Evolutionary conservation across 225 moss, liverwort and hornwort species (phyloP).

Genomic region (Pseudisothecium myosuroides): DNA sequence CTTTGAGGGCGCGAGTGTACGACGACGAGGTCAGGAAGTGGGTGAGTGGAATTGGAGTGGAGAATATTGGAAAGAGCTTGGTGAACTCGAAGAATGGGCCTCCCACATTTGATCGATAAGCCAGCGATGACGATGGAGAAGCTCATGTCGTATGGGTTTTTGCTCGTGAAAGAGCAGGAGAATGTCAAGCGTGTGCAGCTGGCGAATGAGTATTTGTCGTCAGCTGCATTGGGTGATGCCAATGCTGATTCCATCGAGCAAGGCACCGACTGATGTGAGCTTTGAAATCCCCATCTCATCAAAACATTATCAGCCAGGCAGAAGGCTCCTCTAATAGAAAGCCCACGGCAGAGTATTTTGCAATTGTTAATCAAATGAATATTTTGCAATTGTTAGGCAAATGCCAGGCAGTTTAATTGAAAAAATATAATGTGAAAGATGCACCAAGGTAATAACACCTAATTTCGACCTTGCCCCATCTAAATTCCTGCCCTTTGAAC

Average conservation of each 20-base stretch:
- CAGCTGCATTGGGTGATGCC: slow-evolving; percentile 59
- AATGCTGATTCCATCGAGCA: slow-evolving; percentile 47
- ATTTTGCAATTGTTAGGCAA: background rate
- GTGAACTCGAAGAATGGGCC: slow-evolving; percentile 70
- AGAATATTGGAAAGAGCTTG: slow-evolving; percentile 64
- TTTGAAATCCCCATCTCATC: background rate
- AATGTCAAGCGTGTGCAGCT: slow-evolving; percentile 93
- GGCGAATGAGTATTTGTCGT: slow-evolving; percentile 28
- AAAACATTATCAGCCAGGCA: background rate
- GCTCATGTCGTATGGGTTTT: slow-evolving; percentile 51
- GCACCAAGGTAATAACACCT: background rate
- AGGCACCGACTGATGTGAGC: slow-evolving; percentile 27
- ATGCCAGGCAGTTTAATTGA: background rate
- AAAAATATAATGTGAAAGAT: background rate
- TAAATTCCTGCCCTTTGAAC: background rate
- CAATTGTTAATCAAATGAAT: background rate
- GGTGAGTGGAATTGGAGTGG: slow-evolving; percentile 34
- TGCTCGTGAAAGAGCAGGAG: slow-evolving; percentile 79
- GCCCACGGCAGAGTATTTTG: background rate
- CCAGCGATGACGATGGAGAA: slow-evolving; percentile 45
- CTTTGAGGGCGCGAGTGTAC: slow-evolving; percentile 87
- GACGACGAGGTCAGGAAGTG: slow-evolving; percentile 89
- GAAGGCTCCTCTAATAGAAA: too few species aligned
- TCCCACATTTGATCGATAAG: slow-evolving; percentile 54
- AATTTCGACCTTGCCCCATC: background rate